A percentile compares a stretch with the other conserved stretches of the same genome.
Conservation (phyloP, 306 rosid species). For the apple (Malus domestica) region DNA sequence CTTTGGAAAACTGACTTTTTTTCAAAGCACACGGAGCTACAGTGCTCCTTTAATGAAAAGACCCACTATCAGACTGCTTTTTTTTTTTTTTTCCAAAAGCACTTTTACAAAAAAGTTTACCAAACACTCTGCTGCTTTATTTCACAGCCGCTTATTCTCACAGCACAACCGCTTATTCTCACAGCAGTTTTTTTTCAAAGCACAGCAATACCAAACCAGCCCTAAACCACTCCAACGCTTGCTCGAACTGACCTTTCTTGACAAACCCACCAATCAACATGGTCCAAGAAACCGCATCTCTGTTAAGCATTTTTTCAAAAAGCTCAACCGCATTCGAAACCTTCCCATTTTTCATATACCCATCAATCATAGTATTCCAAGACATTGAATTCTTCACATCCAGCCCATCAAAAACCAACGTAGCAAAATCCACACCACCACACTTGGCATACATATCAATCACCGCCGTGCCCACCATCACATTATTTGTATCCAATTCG, state of each 20-base stretch:
- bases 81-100: too few relatives aligned
- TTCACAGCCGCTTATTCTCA: too few relatives aligned
- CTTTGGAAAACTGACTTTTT: too few relatives aligned
- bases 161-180: too few relatives aligned
- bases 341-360: slow-evolving; percentile 57
- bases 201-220: too few relatives aligned
- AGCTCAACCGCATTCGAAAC: slow-evolving; percentile 38
- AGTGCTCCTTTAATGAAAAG: too few relatives aligned
- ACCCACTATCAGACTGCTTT: too few relatives aligned
- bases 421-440: slow-evolving; percentile 37
- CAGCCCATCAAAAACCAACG: slow-evolving; percentile 49
- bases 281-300: slow-evolving; percentile 75
- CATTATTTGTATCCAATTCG: slow-evolving; percentile 46
- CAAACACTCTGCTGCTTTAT: too few relatives aligned
- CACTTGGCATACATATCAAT: slow-evolving; percentile 73
- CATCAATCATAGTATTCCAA: slow-evolving; percentile 81
- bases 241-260: slow-evolving; percentile 45
- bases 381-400: slow-evolving; percentile 49
- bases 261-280: slow-evolving; percentile 74
- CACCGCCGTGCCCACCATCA: slow-evolving; percentile 77
- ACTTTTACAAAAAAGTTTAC: too few relatives aligned
- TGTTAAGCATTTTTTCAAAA: slow-evolving; percentile 76
- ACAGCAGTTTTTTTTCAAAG: too few relatives aligned
- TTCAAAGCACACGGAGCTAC: too few relatives aligned
- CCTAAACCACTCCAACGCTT: slow-evolving; percentile 58